phyloP scores from a whole-genome alignment of 192 early-diverging fungal species.

The Coemansia sp. region DNA sequence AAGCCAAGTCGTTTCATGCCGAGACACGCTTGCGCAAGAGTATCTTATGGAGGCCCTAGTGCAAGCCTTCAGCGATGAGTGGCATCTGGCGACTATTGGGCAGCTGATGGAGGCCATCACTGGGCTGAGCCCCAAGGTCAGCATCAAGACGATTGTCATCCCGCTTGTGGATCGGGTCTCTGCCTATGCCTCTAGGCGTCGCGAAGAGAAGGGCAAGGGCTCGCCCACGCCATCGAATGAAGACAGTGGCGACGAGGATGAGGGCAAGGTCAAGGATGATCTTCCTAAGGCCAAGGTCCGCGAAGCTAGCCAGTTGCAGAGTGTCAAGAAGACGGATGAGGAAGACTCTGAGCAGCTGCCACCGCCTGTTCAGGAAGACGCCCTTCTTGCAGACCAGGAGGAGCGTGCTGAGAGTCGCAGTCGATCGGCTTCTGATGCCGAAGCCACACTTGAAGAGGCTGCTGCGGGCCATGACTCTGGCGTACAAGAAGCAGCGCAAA shows the following conservation, averaged over 20 bases:
- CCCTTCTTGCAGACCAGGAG: background rate
- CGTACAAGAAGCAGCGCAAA: background rate
- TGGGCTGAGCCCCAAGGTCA: constrained; percentile 88
- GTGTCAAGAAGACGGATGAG: background rate
- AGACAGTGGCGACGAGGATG: constrained; percentile 4
- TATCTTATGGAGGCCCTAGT: constrained; percentile 99
- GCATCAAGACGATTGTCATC: constrained; percentile 97
- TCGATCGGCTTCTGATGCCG: background rate
- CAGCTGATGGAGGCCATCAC: constrained; percentile 89
- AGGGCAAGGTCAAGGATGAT: background rate
- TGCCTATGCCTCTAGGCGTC: constrained; percentile 83
- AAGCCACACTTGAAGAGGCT: constrained; percentile 13
- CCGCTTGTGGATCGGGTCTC: constrained; percentile 93
- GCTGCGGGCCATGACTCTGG: constrained; percentile 8
- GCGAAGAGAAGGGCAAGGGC: constrained; percentile 60
- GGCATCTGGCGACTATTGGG: constrained; percentile 89
- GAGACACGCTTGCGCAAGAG: constrained; percentile 98
- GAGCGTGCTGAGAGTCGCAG: background rate
- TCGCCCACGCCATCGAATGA: constrained; percentile 21
- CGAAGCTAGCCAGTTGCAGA: background rate
- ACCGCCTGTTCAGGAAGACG: background rate
- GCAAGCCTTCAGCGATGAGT: constrained; percentile 98
- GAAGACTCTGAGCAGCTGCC: background rate
- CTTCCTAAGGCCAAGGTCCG: constrained; percentile 8
- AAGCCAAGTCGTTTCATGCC: constrained; percentile 95